These are phyloP conservation scores for Balansia obtecta DNA, from an alignment of 2,329 filamentous ascomycete genomes.

Conservation along the genomic window DNA sequence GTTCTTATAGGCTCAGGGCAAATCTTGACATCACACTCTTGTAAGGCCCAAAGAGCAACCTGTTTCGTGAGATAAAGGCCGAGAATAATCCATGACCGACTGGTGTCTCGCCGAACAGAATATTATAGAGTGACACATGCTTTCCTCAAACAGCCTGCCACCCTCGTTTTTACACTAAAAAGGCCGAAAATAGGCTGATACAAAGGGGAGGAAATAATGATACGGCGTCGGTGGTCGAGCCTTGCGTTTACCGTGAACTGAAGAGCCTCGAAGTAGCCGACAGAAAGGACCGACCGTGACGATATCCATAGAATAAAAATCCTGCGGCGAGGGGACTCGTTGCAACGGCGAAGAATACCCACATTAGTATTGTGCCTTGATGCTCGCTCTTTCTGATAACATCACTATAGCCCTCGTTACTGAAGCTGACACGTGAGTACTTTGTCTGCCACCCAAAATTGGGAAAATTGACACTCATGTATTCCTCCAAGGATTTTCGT, in stretches of 20 bases:
- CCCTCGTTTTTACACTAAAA: too few species aligned
- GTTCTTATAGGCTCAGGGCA: too few species aligned
- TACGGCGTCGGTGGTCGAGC: background rate
- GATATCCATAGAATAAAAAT: conserved; percentile 15
- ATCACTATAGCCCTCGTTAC: conserved; percentile 81
- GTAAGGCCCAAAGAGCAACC: too few species aligned
- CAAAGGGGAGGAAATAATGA: background rate
- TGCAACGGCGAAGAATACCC: conserved; percentile 26
- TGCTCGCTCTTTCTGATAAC: conserved; percentile 57
- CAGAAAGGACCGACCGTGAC: conserved; percentile 13
- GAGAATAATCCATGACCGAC: too few species aligned
- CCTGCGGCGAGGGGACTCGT: conserved; percentile 19
- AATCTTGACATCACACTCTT: too few species aligned
- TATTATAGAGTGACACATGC: too few species aligned
- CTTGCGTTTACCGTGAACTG: background rate
- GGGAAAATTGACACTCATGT: conserved; percentile 63
- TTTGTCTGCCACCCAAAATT: conserved; percentile 79
- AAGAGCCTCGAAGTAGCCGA: background rate
- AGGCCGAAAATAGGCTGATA: too few species aligned
- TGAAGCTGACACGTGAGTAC: conserved; percentile 86
- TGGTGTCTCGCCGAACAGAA: too few species aligned
- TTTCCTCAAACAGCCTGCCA: too few species aligned
- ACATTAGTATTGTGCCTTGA: conserved; percentile 51
- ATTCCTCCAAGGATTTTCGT: conserved; percentile 80
- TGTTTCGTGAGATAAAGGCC: too few species aligned